Conservation (phyloP, 768 basidiomycete species). For the Mycena haematopus region DNA sequence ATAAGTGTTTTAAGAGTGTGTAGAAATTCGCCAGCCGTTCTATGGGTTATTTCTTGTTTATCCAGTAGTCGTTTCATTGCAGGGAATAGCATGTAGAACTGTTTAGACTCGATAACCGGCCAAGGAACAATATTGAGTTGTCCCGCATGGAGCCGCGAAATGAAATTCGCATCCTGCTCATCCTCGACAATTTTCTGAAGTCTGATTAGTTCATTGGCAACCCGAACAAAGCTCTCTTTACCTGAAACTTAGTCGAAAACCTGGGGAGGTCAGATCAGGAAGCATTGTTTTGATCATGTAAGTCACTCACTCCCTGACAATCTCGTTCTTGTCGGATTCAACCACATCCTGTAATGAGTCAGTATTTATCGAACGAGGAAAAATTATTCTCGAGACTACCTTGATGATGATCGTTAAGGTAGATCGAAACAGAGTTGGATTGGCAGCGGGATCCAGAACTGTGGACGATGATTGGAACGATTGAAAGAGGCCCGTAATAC, state of each 20-base stretch:
- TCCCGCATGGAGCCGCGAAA: conserved; percentile 63
- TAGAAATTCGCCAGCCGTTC: conserved; percentile 59
- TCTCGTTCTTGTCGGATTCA: conserved; percentile 64
- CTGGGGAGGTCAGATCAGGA: conserved; percentile 36
- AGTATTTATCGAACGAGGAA: neutral
- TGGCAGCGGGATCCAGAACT: conserved; percentile 62
- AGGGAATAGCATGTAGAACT: conserved; percentile 64
- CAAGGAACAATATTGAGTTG: conserved; percentile 65
- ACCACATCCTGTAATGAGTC: conserved; percentile 57
- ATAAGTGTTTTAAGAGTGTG: conserved; percentile 66
- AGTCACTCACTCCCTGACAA: conserved; percentile 57
- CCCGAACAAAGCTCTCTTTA: conserved; percentile 4
- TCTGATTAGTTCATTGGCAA: neutral
- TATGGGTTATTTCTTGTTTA: conserved; percentile 54
- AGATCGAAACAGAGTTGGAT: conserved; percentile 65
- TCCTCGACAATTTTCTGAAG: conserved; percentile 62
- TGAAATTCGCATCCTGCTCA: conserved; percentile 68
- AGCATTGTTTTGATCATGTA: neutral
- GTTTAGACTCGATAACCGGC: conserved; percentile 68
- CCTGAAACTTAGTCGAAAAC: conserved; percentile 59
- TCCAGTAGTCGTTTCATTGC: conserved; percentile 54
- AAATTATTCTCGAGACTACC: conserved; percentile 34
- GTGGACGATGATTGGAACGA: conserved; percentile 67
- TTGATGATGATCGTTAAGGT: conserved; percentile 70
- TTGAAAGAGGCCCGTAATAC: conserved; percentile 66